Conservation (phyloP, 345 rosid genomes). For the Barbarea vulgaris region DNA sequence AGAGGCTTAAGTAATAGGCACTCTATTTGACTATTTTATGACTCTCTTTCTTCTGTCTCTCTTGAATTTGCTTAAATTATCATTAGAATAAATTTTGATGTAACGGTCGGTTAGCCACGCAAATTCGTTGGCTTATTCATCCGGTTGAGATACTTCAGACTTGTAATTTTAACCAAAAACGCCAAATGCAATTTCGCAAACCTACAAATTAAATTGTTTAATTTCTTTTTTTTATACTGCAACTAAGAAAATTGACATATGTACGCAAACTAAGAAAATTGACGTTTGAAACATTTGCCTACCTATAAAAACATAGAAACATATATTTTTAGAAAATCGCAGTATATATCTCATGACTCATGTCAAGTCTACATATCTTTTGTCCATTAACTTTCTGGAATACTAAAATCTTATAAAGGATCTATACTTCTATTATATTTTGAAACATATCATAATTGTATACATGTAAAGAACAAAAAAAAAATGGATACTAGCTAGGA, state of each 20-base stretch:
- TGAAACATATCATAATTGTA: neutral
- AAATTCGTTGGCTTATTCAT: neutral
- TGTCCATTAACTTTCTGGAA: conserved; percentile 17
- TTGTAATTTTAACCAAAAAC: neutral
- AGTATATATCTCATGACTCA: neutral
- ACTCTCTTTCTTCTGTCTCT: too few species aligned
- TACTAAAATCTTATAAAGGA: neutral
- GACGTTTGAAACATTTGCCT: neutral
- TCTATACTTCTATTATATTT: neutral
- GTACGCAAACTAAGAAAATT: neutral
- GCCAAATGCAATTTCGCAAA: neutral
- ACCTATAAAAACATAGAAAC: neutral
- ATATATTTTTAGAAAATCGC: neutral
- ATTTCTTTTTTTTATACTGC: too few species aligned
- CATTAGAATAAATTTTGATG: neutral
- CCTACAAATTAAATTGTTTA: too few species aligned
- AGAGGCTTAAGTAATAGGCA: too few species aligned
- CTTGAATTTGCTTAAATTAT: neutral
- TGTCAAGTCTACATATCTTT: neutral
- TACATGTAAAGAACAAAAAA: too few species aligned
- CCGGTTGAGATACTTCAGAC: neutral
- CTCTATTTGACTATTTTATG: too few species aligned
- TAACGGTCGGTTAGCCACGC: conserved; percentile 5
- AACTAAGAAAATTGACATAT: neutral
- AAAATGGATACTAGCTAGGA: neutral